Conservation (phyloP, 1,284 basidiomycete genomes). For the Apiotrichum brassicae region DNA sequence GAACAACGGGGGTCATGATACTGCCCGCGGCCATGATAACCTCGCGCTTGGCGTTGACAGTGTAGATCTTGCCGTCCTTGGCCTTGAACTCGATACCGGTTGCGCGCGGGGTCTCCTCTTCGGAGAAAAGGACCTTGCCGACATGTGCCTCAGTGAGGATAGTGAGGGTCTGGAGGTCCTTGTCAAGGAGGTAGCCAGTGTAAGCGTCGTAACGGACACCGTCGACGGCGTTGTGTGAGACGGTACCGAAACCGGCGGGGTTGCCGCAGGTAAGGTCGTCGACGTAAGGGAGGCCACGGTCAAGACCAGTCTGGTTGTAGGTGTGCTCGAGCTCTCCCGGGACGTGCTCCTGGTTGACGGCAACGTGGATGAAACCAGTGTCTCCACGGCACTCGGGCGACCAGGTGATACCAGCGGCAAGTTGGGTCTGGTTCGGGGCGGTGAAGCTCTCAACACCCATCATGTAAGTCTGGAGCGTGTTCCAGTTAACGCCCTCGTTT, state of each 20-base stretch:
- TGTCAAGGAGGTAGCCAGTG: slow-evolving; percentile 30
- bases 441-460: slow-evolving; percentile 26
- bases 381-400: slow-evolving; percentile 19
- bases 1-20: slow-evolving; percentile 47
- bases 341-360: not conserved
- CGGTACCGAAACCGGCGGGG: slow-evolving; percentile 28
- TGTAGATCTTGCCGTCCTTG: slow-evolving; percentile 24
- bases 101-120: slow-evolving; percentile 20
- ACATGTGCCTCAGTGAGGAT: slow-evolving; percentile 34
- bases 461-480: slow-evolving; percentile 28
- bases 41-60: slow-evolving; percentile 39
- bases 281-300: slow-evolving; percentile 28
- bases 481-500: slow-evolving; percentile 38
- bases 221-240: slow-evolving; percentile 27
- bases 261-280: slow-evolving; percentile 35
- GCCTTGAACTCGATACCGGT: slow-evolving; percentile 33
- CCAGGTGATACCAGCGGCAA: slow-evolving; percentile 26
- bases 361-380: slow-evolving; percentile 24
- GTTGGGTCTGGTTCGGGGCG: slow-evolving; percentile 19
- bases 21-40: slow-evolving; percentile 48
- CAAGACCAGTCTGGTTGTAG: slow-evolving; percentile 25
- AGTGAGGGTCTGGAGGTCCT: slow-evolving; percentile 30
- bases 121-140: slow-evolving; percentile 27
- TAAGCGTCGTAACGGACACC: slow-evolving; percentile 31
- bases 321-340: slow-evolving; percentile 23